Evolutionary conservation across 179 eudicot species (phyloP).

Genomic region (Beta macrorhiza): DNA sequence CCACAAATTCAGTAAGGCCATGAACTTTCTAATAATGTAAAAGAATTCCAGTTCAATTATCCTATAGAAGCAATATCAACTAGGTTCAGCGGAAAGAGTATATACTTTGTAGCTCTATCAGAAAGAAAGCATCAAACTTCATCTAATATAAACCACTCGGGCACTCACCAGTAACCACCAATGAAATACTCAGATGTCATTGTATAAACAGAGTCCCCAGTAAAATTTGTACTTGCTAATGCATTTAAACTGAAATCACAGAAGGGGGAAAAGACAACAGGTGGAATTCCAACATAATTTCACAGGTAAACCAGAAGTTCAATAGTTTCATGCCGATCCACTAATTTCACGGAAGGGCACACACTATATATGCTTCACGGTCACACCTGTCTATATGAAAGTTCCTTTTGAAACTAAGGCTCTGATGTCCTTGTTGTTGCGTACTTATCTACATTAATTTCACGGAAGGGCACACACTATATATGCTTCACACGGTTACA

Average conservation of each 20-base stretch:
- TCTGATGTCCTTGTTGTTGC: not conserved
- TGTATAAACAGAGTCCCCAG: conserved; percentile 1
- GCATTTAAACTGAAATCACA: not conserved
- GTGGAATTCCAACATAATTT: not conserved
- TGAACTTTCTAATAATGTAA: conserved; percentile 24
- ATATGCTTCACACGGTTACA: not conserved
- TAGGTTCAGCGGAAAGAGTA: conserved; percentile 10
- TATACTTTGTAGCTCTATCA: not conserved
- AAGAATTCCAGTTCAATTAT: conserved; percentile 16
- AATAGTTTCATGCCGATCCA: not conserved
- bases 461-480: not conserved
- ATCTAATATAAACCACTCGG: not conserved
- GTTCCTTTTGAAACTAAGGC: not conserved
- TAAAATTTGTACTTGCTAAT: conserved; percentile 1
- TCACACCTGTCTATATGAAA: not conserved
- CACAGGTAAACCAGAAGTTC: not conserved
- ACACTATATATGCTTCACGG: not conserved
- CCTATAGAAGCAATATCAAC: conserved; percentile 13
- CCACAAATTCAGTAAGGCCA: conserved; percentile 22
- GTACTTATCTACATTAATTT: too few species aligned
- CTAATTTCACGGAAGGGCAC: not conserved
- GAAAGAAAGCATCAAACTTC: not conserved
- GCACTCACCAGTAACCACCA: not conserved
- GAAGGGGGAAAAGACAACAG: not conserved
- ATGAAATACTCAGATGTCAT: not conserved